Percentiles rank a stretch among this genome's conserved stretches.
Evolutionary conservation across 352 stramenopile species (phyloP).

Genomic region (Peronospora farinosa): DNA sequence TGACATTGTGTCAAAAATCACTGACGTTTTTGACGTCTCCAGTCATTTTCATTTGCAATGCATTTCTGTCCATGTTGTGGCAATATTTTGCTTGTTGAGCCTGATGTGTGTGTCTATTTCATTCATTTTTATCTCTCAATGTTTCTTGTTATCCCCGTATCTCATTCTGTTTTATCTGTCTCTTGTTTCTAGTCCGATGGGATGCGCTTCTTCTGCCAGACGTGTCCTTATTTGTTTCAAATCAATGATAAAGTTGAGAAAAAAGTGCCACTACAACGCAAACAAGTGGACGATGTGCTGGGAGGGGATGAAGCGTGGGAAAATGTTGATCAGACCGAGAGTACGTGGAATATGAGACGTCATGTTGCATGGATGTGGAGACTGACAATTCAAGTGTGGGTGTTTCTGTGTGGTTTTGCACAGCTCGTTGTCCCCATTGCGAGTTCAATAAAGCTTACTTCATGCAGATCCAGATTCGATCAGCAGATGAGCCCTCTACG

Average conservation of each 20-base stretch:
- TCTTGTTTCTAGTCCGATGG: constrained; percentile 52
- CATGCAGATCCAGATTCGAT: constrained; percentile 99
- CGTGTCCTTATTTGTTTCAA: constrained; percentile 85
- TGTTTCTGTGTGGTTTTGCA: neutral
- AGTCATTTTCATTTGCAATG: constrained; percentile 36
- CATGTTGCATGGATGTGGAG: neutral
- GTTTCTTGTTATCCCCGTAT: neutral
- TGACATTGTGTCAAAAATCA: neutral
- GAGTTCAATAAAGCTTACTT: constrained; percentile 97
- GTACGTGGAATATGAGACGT: constrained; percentile 33
- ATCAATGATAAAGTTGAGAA: constrained; percentile 87
- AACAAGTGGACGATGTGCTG: constrained; percentile 98
- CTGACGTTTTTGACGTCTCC: neutral
- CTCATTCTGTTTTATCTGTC: constrained; percentile 3
- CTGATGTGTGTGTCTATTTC: constrained; percentile 44
- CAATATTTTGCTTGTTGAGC: constrained; percentile 87
- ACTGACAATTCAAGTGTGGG: neutral
- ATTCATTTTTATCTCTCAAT: neutral
- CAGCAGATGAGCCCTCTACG: constrained; percentile 96
- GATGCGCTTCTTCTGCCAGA: constrained; percentile 89
- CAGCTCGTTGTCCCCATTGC: constrained; percentile 92
- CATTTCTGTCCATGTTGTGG: constrained; percentile 88
- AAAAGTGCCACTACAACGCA: constrained; percentile 89
- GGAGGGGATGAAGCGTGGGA: constrained; percentile 96
- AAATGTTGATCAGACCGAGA: constrained; percentile 96